Percentiles rank a stretch among this genome's conserved stretches.
Conservation (phyloP, 2,329 filamentous ascomycete species). For the Onygena corvina region DNA sequence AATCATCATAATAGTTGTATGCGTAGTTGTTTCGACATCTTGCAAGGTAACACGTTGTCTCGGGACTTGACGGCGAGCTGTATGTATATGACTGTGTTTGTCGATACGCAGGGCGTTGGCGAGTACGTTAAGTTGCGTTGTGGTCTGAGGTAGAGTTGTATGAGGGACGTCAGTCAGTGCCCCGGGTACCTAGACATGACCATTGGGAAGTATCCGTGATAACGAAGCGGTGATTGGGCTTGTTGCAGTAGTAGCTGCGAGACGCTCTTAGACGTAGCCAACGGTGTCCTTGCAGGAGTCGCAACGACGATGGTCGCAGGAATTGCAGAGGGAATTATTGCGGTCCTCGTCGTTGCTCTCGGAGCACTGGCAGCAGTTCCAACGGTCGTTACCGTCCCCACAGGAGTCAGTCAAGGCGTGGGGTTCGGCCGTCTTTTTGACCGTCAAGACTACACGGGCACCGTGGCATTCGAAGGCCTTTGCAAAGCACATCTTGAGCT, state of each 20-base stretch:
- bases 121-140: not conserved
- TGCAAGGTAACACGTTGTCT: not conserved
- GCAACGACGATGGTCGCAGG: not conserved
- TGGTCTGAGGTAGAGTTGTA: not conserved
- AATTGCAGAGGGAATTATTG: not conserved
- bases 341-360: not conserved
- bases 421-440: not conserved
- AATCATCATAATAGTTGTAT: not conserved
- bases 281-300: not conserved
- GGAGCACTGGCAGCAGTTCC: constrained; percentile 2
- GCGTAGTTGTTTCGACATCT: not conserved
- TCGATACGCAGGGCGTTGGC: not conserved
- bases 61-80: not conserved
- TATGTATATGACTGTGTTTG: not conserved
- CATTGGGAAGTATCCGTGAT: not conserved
- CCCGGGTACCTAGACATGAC: not conserved
- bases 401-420: too few relatives aligned
- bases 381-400: too few relatives aligned
- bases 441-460: not conserved
- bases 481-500: constrained; percentile 2
- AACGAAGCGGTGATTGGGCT: not conserved
- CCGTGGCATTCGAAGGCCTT: not conserved
- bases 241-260: not conserved
- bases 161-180: too few relatives aligned
- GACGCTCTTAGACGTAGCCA: not conserved